Conservation (phyloP, 2,329 filamentous ascomycete genomes). For the Colletotrichum sp. region DNA sequence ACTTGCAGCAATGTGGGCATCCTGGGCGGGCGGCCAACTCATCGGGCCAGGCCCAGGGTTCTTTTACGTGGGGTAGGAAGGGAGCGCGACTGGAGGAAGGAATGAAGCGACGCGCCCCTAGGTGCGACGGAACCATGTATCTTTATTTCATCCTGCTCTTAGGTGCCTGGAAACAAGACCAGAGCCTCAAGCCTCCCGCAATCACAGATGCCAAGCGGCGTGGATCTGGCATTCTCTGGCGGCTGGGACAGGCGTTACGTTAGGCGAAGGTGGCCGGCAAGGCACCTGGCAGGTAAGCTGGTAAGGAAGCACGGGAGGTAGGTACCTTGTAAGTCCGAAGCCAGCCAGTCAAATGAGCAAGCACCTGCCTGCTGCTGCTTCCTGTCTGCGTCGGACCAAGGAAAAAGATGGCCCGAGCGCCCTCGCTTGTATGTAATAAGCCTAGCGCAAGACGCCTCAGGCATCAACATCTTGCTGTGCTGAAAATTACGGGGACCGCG, state of each 20-base stretch:
- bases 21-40: slow-evolving; percentile 8
- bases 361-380: slow-evolving; percentile 10
- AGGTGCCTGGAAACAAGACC: not conserved
- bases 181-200: not conserved
- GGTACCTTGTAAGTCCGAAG: not conserved
- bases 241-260: not conserved
- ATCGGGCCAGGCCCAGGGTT: slow-evolving; percentile 7
- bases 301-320: not conserved
- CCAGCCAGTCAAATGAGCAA: not conserved
- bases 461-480: slow-evolving; percentile 37
- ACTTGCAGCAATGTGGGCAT: slow-evolving; percentile 15
- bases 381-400: slow-evolving; percentile 2
- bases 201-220: slow-evolving; percentile 13
- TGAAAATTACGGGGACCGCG: slow-evolving; percentile 46
- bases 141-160: not conserved
- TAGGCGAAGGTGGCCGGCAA: not conserved
- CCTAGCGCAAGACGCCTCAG: slow-evolving; percentile 25
- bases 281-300: not conserved
- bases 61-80: not conserved
- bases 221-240: slow-evolving; percentile 10
- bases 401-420: slow-evolving; percentile 10
- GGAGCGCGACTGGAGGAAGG: not conserved
- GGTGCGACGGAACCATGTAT: not conserved
- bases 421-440: slow-evolving; percentile 15
- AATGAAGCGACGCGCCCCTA: not conserved